These are phyloP conservation scores for Pyricularia pennisetigena DNA, from an alignment of 2,329 filamentous ascomycete genomes.

Conservation along the genomic window DNA sequence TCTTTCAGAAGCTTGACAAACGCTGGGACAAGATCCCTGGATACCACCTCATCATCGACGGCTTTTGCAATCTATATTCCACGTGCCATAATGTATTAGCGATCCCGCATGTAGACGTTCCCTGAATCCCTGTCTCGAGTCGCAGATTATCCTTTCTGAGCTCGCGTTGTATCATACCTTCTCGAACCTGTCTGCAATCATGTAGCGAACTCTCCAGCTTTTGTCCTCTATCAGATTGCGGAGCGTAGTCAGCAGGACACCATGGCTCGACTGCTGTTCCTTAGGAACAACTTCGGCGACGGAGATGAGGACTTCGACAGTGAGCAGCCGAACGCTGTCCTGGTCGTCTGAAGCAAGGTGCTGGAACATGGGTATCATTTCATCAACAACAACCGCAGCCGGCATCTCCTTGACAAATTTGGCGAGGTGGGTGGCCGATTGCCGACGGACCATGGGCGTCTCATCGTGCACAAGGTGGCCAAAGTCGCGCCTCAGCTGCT, in stretches of 20 bases:
- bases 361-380: slow-evolving; percentile 99
- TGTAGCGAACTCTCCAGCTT: slow-evolving; percentile 98
- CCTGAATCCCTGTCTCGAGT: not conserved
- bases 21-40: slow-evolving; percentile 85
- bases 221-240: slow-evolving; percentile 96
- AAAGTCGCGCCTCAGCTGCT: slow-evolving; percentile 86
- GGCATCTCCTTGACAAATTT: slow-evolving; percentile 98
- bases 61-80: slow-evolving; percentile 79
- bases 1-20: slow-evolving; percentile 98
- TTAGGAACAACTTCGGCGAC: slow-evolving; percentile 97
- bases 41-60: slow-evolving; percentile 93
- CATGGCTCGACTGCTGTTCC: slow-evolving; percentile 94
- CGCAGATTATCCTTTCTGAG: not conserved
- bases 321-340: slow-evolving; percentile 91
- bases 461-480: slow-evolving; percentile 92
- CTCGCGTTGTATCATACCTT: slow-evolving; percentile 50
- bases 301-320: slow-evolving; percentile 90
- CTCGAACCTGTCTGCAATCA: slow-evolving; percentile 97
- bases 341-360: slow-evolving; percentile 94
- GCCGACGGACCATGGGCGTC: slow-evolving; percentile 96
- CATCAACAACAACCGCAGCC: slow-evolving; percentile 81
- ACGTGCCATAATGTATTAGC: not conserved
- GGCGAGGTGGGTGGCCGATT: slow-evolving; percentile 89
- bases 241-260: slow-evolving; percentile 80
- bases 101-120: not conserved